Evolutionary conservation across 306 rosid genomes (phyloP), one percentile per base, ranked within the genome.

Genomic region (Parietaria judaica): DNA sequence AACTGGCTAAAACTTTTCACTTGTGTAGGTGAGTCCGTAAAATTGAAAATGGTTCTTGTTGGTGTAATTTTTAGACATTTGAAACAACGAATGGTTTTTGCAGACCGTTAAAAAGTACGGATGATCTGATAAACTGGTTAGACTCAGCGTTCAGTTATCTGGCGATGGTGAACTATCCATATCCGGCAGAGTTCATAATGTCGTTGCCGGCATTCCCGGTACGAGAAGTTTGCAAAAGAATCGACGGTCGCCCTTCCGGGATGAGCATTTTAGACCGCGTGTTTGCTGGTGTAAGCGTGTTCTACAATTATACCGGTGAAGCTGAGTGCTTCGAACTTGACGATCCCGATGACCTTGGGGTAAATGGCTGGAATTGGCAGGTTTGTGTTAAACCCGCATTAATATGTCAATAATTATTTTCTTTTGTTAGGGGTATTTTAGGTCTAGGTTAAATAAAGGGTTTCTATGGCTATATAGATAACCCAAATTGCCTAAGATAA

Each of bases 111-210:
- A 84, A 71, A 3, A 76, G 36, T 16, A 48, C 74, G 9, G 61
- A 38, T 13, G 87, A 89, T 74, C 84, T 89, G 56, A 58, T 6
- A 6, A 54, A 63, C 61, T 86, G 97, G 95, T 64, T 89, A 77
- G 87, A 81, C 6, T 80, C 89, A 45, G 97, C 97, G 6, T 89
- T 84, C 75, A 86, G 87, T 79, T 89, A 58, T 84, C 77, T 89
- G 78, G 97, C 87, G 44, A 89, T 89, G 97, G 89, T 80, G 59
- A 71, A 89, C 78, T 89, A 86, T 67, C 96, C 96, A 31, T 89
- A 79, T 70, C 74, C 86, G 60, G 61, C 95, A 15, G 75, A 78
- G 2, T 89, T 86, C 72, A 1, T 89, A 73, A 86, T 58, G 96
- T 83, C 87, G 66, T 80, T 88, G 83, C 96, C 96, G 34, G 91